Base-by-base conservation (phyloP, 2,329 filamentous ascomycete species). In the Trichoderma gracile region DNA sequence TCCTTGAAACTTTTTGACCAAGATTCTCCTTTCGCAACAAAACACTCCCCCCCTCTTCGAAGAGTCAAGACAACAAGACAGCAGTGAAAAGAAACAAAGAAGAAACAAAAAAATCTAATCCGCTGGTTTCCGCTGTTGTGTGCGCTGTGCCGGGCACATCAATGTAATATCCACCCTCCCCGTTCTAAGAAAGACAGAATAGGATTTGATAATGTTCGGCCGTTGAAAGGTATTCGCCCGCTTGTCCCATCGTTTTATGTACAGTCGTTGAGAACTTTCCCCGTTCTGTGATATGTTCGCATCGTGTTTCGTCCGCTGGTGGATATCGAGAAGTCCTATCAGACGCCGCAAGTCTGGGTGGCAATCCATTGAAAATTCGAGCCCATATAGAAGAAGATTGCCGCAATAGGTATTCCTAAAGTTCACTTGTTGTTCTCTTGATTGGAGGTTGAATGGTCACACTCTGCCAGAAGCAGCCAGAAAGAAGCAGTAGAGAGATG, bases 161-260 rank as follows among this genome's bases (percentile, higher is more conserved):
- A 19, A 19, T 38, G 33, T 52, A 33, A 53, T 56, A 27, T 9
- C 10, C n/a, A n/a, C 27, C 9, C 25, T 3, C 30, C 9, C 30
- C 15, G 25, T 52, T 47, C 46, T 49, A 56, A 58, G 30, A 52
- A 45, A 21, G n/a, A 38, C 33, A 38, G 14, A 14, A 38, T 14
- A 14, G 33, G 33, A 14, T 38, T 14, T 14, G 2, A 12, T 38
- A 5, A 38, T 57, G 19, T 50, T 57, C 50, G 64, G 59, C 46
- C 57, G 64, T 66, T 53, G 45, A 38, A 21, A 45, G 53, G 50
- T 45, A 15, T 45, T 46, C 45, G 33, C 4, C 27, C n/a, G n/a
- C 23, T 17, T 23, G 15, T 38, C 33, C 33, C 33, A 14, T 10
- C 10, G 33, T 5, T 38, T 3, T 57, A 56, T 47, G 19, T 57